A percentile compares a stretch with the other conserved stretches of the same genome.
Conservation (phyloP, 2,329 filamentous ascomycete genomes). For the Diaporthe citrichinensis region DNA sequence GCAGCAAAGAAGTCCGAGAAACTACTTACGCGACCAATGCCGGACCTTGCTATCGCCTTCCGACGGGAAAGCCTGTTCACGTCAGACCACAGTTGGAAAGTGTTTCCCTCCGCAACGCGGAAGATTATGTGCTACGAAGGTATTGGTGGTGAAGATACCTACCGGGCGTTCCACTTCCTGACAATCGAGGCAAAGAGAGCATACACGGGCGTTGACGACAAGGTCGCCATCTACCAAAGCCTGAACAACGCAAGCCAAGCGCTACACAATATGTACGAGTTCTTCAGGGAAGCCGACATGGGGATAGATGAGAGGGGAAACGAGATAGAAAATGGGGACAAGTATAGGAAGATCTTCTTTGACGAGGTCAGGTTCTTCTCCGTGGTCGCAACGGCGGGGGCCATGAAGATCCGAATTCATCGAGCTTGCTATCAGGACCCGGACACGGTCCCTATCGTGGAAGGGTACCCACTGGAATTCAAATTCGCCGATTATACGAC, state of each 20-base stretch:
- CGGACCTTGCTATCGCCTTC: conserved; percentile 28
- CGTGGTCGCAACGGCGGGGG: neutral
- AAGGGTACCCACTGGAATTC: neutral
- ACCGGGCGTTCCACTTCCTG: conserved; percentile 26
- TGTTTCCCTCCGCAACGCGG: neutral
- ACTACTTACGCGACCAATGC: conserved; percentile 5
- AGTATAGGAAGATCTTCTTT: conserved; percentile 7
- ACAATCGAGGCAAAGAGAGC: conserved; percentile 30
- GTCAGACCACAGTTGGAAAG: neutral
- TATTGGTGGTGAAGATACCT: neutral
- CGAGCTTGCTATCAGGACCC: neutral
- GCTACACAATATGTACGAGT: conserved; percentile 30
- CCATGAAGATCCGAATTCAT: conserved; percentile 27
- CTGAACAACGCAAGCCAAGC: conserved; percentile 35
- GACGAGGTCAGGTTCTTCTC: conserved; percentile 35
- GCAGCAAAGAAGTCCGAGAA: neutral
- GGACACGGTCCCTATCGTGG: neutral
- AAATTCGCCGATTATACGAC: neutral
- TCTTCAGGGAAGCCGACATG: conserved; percentile 29
- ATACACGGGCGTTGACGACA: neutral
- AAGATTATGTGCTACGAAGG: conserved; percentile 12
- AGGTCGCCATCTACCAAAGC: neutral
- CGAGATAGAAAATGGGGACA: neutral
- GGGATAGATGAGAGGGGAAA: neutral
- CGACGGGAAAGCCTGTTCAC: conserved; percentile 9